Evolutionary conservation across 306 rosid genomes (phyloP), one percentile per base, ranked within the genome.

Genomic region (Trifolium dubium): DNA sequence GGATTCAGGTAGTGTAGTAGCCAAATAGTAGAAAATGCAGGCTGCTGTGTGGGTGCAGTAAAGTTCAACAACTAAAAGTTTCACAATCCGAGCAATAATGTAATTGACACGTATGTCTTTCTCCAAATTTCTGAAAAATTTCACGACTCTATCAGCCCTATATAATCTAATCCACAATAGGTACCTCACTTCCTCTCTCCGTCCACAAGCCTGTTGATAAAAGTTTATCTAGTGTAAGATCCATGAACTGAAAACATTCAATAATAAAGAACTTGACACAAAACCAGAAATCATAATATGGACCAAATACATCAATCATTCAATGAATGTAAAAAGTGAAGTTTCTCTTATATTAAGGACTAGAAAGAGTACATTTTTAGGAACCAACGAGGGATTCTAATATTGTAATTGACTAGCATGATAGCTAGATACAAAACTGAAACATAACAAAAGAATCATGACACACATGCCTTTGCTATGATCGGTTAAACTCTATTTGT

Each of bases 1-100:
- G 30, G 89, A 76, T 75, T 80, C 46, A 79, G 96, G 98, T 56
- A 94, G 77, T 58, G 99, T 94, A 31, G 99, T 94, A 55, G 99
- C 99, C 88, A 94, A 84, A 67, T 86, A 94, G 86, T 94, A 94
- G 83, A 94, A 94, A 70, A 92, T 92, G 89, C 99, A 94, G 56
- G 99, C 99, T 15, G 98, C 99, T 12, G 98, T 88, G 73, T 94
- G 99, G 17, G 97, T 94, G 87, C 99, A 94, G 75, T 92, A 94
- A 78, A 94, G 92, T 73, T 94, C 99, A 80, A 94, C 99, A 12
- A 56, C 98, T 32, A 94, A 4, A 67, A 94, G 96, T 83, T 94
- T 94, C 34, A 83, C 49, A 81, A 92, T 88, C 82, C 99, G 82
- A 7, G 97, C 84, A 76, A 86, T 86, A 79, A 86, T 80, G 67